Evolutionary conservation across 768 basidiomycete species (phyloP), one percentile per base, ranked within the genome.

Genomic region (Lactifluus pinguis): DNA sequence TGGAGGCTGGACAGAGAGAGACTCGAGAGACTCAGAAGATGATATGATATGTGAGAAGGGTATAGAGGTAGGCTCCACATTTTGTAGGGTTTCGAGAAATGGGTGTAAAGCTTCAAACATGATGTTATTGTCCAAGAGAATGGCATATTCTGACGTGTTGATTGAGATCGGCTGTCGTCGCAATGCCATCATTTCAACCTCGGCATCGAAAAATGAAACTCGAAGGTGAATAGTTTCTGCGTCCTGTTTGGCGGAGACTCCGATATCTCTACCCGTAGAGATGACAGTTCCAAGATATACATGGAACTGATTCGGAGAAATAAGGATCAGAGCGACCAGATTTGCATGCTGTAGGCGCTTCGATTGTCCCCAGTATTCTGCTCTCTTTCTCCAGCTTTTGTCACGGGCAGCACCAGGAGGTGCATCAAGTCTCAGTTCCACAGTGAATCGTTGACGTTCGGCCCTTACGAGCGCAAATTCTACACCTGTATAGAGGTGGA

Each of bases 151-250:
- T 2, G 38, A 32, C 21, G 8, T 32, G 51, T 51, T 66, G 60
- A 55, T 59, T 57, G 49, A 81, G 61, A 68, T 54, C 3, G 41
- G 52, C 42, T 67, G 64, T 49, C 76, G 74, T 6, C 76, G 76
- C 1, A 78, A 66, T 25, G 77, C 73, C 42, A 72, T 68, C 10
- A 85, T 67, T 66, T 85, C 79, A 1, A 85, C 70, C 8, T 75
- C 72, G 3, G 80, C 71, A 66, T 87, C 84, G 63, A 87, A 87
- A 70, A 89, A 89, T 13, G 76, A 70, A 53, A 88, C 72, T 1
- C 78, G 77, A 10, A 85, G 66, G 17, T 70, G 68, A 50, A 87
- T 69, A 7, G 70, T 69, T 3, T 74, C 68, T 15, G 61, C 61
- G 44, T 68, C 64, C 15, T 13, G 39, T 47, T 73, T 73, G 2